Percentiles rank a stretch among this genome's conserved stretches.
These are phyloP conservation scores for Nannochloris sp. DNA, from an alignment of 139 green algal species.

Conservation along the genomic window DNA sequence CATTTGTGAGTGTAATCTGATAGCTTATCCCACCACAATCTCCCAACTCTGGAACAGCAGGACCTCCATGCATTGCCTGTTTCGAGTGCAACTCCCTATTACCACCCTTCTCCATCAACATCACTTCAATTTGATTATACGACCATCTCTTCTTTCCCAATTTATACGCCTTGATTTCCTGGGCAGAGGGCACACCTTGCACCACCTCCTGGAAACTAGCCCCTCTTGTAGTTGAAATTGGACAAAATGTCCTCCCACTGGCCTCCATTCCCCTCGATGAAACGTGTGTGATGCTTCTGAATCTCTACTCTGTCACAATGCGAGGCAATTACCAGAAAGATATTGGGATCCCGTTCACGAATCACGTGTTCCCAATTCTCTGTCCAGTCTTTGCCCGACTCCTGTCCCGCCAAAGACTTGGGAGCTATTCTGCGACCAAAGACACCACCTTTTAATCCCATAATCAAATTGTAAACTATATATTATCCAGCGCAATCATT, in stretches of 20 bases:
- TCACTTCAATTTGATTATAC: slow-evolving; percentile 52
- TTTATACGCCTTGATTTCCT: slow-evolving; percentile 45
- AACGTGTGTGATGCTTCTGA: too few species aligned
- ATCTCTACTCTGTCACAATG: too few species aligned
- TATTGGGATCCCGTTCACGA: too few species aligned
- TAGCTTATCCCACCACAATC: slow-evolving; percentile 24
- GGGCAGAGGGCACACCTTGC: background rate
- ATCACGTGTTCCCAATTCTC: too few species aligned
- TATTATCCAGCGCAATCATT: too few species aligned
- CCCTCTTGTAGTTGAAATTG: background rate
- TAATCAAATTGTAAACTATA: too few species aligned
- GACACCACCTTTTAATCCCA: too few species aligned
- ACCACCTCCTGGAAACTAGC: background rate
- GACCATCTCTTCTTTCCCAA: slow-evolving; percentile 54
- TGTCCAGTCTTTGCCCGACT: too few species aligned
- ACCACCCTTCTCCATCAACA: slow-evolving; percentile 13
- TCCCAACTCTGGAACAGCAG: background rate
- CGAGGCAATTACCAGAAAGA: too few species aligned
- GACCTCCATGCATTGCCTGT: slow-evolving; percentile 14
- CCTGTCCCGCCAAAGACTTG: too few species aligned
- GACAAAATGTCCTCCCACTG: background rate
- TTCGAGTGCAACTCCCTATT: slow-evolving; percentile 2
- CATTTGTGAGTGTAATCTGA: slow-evolving; percentile 36
- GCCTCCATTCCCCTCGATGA: too few species aligned
- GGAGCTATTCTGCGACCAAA: too few species aligned